phyloP scores from a whole-genome alignment of 1,139 yeast species.

The Debaryomyces sp. region DNA sequence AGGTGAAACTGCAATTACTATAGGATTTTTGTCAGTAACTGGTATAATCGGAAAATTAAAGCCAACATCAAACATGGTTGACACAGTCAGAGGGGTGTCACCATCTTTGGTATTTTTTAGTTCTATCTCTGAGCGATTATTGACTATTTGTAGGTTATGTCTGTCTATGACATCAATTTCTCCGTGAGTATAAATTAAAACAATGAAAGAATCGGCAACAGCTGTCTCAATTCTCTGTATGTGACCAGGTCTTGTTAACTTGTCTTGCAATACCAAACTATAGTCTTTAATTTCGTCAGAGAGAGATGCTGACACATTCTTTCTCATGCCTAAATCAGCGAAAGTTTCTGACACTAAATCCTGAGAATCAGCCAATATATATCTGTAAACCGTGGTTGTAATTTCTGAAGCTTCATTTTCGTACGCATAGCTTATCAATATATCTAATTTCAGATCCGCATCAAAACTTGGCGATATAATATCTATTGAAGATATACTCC shows the following conservation, averaged over 20 bases:
- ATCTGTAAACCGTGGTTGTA: constrained; percentile 38
- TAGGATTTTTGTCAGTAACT: constrained; percentile 28
- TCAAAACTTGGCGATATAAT: constrained; percentile 47
- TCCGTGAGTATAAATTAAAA: constrained; percentile 43
- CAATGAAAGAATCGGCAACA: constrained; percentile 26
- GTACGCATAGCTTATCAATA: constrained; percentile 37
- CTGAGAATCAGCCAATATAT: constrained; percentile 32
- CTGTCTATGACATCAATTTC: constrained; percentile 46
- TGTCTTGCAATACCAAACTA: constrained; percentile 27
- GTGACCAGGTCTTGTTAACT: constrained; percentile 22
- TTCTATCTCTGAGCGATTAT: constrained; percentile 7
- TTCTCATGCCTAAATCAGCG: constrained; percentile 33
- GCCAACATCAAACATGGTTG: constrained; percentile 60
- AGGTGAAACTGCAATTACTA: constrained; percentile 56
- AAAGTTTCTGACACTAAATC: constrained; percentile 34
- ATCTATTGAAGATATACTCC: constrained; percentile 32
- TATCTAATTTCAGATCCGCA: constrained; percentile 36
- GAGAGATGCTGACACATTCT: constrained; percentile 17
- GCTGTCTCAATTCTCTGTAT: constrained; percentile 25
- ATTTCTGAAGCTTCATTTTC: constrained; percentile 19
- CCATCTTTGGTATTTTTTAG: constrained; percentile 2
- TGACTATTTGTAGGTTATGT: constrained; percentile 27
- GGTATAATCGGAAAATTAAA: constrained; percentile 44
- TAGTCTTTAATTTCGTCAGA: constrained; percentile 11
- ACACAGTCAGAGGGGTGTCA: constrained; percentile 31